These are phyloP conservation scores for Scedosporium apiospermum DNA, from an alignment of 2,329 filamentous ascomycete species.

Conservation along the genomic window DNA sequence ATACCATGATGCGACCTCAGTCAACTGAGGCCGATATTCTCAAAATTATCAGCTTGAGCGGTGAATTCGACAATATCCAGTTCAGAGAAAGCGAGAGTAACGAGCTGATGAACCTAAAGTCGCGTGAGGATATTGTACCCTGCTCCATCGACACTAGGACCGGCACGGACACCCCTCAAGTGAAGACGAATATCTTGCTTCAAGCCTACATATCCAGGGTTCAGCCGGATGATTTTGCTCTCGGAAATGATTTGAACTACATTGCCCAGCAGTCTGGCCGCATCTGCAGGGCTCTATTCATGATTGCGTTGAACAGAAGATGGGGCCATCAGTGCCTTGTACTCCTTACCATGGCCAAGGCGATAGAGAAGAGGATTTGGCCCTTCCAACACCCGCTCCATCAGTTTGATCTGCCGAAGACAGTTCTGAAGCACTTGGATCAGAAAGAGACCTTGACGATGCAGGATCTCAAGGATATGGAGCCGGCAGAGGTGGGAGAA, in stretches of 20 bases:
- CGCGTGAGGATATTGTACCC: conserved; percentile 33
- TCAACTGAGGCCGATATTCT: conserved; percentile 87
- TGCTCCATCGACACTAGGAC: conserved; percentile 62
- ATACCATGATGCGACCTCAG: conserved; percentile 79
- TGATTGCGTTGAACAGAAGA: conserved; percentile 89
- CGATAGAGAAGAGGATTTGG: conserved; percentile 94
- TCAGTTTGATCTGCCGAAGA: conserved; percentile 83
- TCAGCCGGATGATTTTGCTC: conserved; percentile 84
- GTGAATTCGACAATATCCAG: conserved; percentile 96
- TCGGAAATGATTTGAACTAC: conserved; percentile 87
- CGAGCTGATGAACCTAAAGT: conserved; percentile 61
- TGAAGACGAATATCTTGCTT: conserved; percentile 91
- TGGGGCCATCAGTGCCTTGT: conserved; percentile 96
- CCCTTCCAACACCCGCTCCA: conserved; percentile 89
- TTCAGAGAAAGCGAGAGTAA: conserved; percentile 82
- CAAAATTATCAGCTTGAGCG: conserved; percentile 94
- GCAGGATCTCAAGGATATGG: conserved; percentile 86
- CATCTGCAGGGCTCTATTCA: conserved; percentile 90
- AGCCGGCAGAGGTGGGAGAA: conserved; percentile 76
- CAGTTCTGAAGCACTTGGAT: conserved; percentile 76
- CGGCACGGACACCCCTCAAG: conserved; percentile 61
- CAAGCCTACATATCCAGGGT: conserved; percentile 89
- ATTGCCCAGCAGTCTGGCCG: conserved; percentile 91
- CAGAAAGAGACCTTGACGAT: conserved; percentile 69
- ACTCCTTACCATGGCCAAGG: conserved; percentile 84